phyloP scores from a whole-genome alignment of 129 eudicot species.

The Lonicera japonica region DNA sequence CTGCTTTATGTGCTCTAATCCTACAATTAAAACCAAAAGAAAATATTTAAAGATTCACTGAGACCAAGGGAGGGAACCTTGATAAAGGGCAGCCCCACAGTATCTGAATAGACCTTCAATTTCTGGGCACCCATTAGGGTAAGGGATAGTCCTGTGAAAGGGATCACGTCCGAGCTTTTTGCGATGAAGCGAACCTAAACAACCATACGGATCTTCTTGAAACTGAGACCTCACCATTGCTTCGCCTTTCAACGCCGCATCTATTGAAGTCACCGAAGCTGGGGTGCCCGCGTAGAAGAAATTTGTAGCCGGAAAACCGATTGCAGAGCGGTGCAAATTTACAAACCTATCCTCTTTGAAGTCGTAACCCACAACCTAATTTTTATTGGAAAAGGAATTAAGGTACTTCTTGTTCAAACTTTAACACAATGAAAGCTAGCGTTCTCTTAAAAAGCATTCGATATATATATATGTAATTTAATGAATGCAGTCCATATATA shows the following conservation, averaged over 20 bases:
- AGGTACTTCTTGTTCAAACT: too few species aligned
- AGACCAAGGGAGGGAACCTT: constrained; percentile 78
- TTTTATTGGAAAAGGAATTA: not conserved
- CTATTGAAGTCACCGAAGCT: constrained; percentile 60
- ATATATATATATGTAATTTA: too few species aligned
- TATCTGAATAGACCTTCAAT: constrained; percentile 65
- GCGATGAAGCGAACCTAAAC: constrained; percentile 60
- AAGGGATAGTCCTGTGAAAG: constrained; percentile 94
- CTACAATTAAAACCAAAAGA: constrained; percentile 10
- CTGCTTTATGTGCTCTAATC: constrained; percentile 9
- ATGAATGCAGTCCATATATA: too few species aligned
- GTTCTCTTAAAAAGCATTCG: too few species aligned
- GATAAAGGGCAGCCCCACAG: constrained; percentile 55
- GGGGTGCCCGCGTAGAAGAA: constrained; percentile 80
- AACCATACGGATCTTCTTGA: constrained; percentile 76
- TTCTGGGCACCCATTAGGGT: constrained; percentile 93
- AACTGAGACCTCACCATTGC: constrained; percentile 83
- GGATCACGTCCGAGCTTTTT: constrained; percentile 86
- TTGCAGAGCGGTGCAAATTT: constrained; percentile 74
- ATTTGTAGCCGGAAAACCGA: constrained; percentile 63
- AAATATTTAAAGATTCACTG: constrained; percentile 5
- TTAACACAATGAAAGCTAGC: too few species aligned
- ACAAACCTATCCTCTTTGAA: constrained; percentile 81
- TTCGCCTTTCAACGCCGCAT: constrained; percentile 85
- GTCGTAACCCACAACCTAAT: constrained; percentile 88